These are phyloP conservation scores for Solanum arcanum DNA, from an alignment of 257 asterid genomes.

Conservation along the genomic window DNA sequence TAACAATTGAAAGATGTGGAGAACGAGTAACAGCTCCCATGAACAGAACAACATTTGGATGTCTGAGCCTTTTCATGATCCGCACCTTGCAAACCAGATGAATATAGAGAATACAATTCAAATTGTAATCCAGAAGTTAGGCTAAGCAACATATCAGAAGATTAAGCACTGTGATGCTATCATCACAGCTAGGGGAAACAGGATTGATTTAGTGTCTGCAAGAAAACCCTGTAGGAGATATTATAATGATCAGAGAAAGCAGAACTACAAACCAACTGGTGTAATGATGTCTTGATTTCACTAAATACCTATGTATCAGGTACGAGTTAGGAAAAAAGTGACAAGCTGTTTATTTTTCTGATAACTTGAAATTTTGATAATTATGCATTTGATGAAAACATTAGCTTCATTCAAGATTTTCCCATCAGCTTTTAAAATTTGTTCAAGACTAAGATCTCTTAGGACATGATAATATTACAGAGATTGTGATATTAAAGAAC, in stretches of 20 bases:
- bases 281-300: neutral
- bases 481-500: neutral
- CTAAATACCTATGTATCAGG: neutral
- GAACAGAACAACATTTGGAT: slow-evolving; percentile 91
- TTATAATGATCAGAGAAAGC: neutral
- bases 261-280: neutral
- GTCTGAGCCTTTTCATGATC: slow-evolving; percentile 82
- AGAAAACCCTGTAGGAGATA: neutral
- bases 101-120: slow-evolving; percentile 1
- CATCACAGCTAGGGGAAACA: neutral
- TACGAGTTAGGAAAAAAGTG: neutral
- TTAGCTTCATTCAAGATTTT: neutral
- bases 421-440: neutral
- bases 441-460: neutral
- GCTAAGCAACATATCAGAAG: neutral
- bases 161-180: neutral
- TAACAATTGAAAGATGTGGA: slow-evolving; percentile 87
- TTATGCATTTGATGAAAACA: neutral
- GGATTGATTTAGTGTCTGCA: neutral
- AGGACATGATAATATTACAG: neutral
- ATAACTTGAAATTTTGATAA: neutral
- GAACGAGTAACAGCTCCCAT: slow-evolving; percentile 99
- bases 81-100: slow-evolving; percentile 46
- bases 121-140: slow-evolving; percentile 6
- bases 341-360: neutral